Evolutionary conservation across 257 asterid species (phyloP).

Genomic region (Eustoma russellianum): DNA sequence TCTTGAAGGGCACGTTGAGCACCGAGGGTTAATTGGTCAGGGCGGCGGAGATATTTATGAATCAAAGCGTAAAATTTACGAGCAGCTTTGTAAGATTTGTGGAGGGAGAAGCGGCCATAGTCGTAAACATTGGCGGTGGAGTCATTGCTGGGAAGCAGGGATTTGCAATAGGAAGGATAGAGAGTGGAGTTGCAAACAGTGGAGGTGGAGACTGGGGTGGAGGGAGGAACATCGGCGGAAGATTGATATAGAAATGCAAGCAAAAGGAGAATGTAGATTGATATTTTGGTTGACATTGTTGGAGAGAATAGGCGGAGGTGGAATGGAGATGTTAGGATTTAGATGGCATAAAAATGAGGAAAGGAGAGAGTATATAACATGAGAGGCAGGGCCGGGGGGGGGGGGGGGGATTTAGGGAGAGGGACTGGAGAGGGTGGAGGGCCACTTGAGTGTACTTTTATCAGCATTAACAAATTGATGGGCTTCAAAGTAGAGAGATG

Average conservation of each 20-base stretch:
- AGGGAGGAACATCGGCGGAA: conserved; percentile 2
- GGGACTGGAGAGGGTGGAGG: too few relatives aligned
- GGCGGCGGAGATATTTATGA: conserved; percentile 11
- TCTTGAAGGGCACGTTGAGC: conserved; percentile 29
- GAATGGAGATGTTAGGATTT: too few relatives aligned
- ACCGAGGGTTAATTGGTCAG: conserved; percentile 2
- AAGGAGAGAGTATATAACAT: too few relatives aligned
- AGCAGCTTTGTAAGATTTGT: conserved; percentile 23
- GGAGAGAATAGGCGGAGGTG: too few relatives aligned
- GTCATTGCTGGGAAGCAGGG: conserved; percentile 24
- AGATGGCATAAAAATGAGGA: too few relatives aligned
- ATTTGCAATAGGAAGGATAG: conserved; percentile 28
- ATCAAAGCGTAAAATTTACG: conserved; percentile 14
- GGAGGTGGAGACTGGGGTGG: conserved; percentile 16
- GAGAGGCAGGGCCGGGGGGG: too few relatives aligned
- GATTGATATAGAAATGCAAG: conserved; percentile 7
- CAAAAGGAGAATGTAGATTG: conserved; percentile 3
- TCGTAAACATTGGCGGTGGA: conserved; percentile 14
- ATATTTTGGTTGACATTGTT: too few relatives aligned
- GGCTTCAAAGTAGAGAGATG: too few relatives aligned
- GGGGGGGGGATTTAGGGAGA: too few relatives aligned
- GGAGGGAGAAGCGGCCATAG: conserved; percentile 23
- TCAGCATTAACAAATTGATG: too few relatives aligned
- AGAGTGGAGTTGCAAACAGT: conserved; percentile 30
- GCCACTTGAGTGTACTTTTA: too few relatives aligned